Evolutionary conservation across 768 basidiomycete genomes (phyloP).

Genomic region (Tephrocybe sp.): DNA sequence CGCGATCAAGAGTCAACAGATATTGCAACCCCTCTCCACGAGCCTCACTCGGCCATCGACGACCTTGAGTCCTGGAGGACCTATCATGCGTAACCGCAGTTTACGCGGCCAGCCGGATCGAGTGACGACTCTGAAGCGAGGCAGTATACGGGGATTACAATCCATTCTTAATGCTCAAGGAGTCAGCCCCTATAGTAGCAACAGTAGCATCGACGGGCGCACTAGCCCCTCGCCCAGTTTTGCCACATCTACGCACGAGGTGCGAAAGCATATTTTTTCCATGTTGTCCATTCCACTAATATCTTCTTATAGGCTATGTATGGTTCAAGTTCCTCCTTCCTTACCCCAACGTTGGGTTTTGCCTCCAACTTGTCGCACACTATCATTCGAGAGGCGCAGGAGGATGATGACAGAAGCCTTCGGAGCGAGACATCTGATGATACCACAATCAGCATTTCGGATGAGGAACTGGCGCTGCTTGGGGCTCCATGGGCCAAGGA

Average conservation of each 20-base stretch:
- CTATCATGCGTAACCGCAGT: conserved; percentile 65
- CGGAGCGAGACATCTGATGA: conserved; percentile 63
- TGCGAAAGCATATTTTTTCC: conserved; percentile 25
- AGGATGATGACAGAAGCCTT: conserved; percentile 77
- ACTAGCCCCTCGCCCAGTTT: conserved; percentile 95
- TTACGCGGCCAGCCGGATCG: conserved; percentile 70
- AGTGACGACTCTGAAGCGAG: conserved; percentile 77
- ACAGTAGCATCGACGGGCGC: conserved; percentile 80
- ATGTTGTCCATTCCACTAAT: conserved; percentile 1
- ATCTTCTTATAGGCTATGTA: conserved; percentile 45
- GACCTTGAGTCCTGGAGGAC: conserved; percentile 56
- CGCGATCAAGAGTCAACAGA: conserved; percentile 88
- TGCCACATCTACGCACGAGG: conserved; percentile 85
- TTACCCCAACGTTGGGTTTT: conserved; percentile 89
- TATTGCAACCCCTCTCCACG: conserved; percentile 72
- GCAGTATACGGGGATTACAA: conserved; percentile 86
- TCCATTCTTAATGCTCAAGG: conserved; percentile 69
- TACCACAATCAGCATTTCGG: conserved; percentile 82
- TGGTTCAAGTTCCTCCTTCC: conserved; percentile 64
- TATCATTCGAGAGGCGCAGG: conserved; percentile 92
- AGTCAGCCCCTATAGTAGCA: conserved; percentile 82
- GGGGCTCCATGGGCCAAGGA: conserved; percentile 99
- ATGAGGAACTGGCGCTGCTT: conserved; percentile 92
- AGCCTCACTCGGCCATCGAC: conserved; percentile 48
- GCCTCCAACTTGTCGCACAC: conserved; percentile 94